A percentile compares a stretch with the other conserved stretches of the same genome.
Conservation (phyloP, 2,329 filamentous ascomycete genomes). For the Dactylellina sp. region DNA sequence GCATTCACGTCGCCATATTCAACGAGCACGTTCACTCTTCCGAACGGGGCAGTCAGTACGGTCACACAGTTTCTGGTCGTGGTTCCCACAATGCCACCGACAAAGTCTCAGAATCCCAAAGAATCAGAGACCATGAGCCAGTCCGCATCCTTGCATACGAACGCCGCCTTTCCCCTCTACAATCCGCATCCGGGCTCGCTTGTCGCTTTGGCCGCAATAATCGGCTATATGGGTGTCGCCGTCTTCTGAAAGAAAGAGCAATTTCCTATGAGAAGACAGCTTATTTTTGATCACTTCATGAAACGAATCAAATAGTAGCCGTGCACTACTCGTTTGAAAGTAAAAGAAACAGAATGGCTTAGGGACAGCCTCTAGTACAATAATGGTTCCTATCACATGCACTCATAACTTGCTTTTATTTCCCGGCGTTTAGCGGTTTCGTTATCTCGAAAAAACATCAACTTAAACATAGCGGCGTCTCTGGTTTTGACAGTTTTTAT, state of each 20-base stretch:
- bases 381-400: no score
- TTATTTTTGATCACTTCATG: no score
- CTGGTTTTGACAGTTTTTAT: not conserved
- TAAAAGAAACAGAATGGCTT: not conserved
- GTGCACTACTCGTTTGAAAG: no score
- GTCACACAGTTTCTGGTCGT: conserved; percentile 45
- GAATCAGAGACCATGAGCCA: conserved; percentile 32
- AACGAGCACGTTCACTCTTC: conserved; percentile 45
- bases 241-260: conserved; percentile 16
- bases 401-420: not conserved
- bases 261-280: no score
- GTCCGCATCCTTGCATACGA: conserved; percentile 45
- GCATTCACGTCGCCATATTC: conserved; percentile 37
- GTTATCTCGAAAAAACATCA: not conserved
- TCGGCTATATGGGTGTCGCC: conserved; percentile 39
- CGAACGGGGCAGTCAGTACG: conserved; percentile 36
- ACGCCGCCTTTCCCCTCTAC: conserved; percentile 15
- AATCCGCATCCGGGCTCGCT: conserved; percentile 24
- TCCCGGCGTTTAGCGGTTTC: not conserved
- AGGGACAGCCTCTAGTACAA: not conserved
- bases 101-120: conserved; percentile 15
- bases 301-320: no score
- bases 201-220: conserved; percentile 32
- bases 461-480: not conserved
- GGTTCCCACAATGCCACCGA: conserved; percentile 31